Base-by-base conservation (phyloP, 2,329 filamentous ascomycete species). In the Aspergillus candidus region DNA sequence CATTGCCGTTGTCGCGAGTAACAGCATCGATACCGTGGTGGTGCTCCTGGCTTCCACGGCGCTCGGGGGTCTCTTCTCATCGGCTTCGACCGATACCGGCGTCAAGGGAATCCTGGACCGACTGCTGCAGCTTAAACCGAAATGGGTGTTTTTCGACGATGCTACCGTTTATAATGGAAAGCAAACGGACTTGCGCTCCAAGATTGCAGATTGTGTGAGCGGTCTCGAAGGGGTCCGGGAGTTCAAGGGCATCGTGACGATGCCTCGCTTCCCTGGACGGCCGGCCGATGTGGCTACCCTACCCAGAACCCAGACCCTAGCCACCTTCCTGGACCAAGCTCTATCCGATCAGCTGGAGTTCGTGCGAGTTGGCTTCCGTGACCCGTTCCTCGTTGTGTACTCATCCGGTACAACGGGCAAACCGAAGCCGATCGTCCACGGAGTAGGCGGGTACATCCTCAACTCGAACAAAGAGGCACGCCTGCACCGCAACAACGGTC, bases 371-470 rank as follows among this genome's bases (percentile, higher is more conserved):
- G 74, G 66, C 1, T 93, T 90, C 61, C 73, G 82, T 22, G 85
- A 91, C 50, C 87, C 88, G 0, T 84, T 87, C 64, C 68, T 91
- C 30, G 77, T 94, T 31, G 86, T 84, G 46, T 94, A 88, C 58
- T 79, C 84, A 0, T 86, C 82, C 1, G 88, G 88, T 2, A 94
- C 88, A 0, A 94, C 88, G 0, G 88, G 88, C 4, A 80, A 78
- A 14, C 88, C 88, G 11, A 94, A 94, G 59, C 89, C 86, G 47
- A 93, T 94, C 50, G 86, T 91, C 2, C 88, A 94, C 62, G 83
- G 80, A 0, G 62, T 65, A 6, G 67, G 67, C 14, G 66, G 67
- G 1, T 60, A 66, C 11, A 42, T 69, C 12, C 47, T 70, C 34
- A 67, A 59, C 30, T 50, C 63, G 2, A 64, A 63, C 33, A 83